Percentiles rank a stretch among this genome's conserved stretches.
Conservation (phyloP, 2,329 filamentous ascomycete species). For the Colletotrichum neosansevieriae region DNA sequence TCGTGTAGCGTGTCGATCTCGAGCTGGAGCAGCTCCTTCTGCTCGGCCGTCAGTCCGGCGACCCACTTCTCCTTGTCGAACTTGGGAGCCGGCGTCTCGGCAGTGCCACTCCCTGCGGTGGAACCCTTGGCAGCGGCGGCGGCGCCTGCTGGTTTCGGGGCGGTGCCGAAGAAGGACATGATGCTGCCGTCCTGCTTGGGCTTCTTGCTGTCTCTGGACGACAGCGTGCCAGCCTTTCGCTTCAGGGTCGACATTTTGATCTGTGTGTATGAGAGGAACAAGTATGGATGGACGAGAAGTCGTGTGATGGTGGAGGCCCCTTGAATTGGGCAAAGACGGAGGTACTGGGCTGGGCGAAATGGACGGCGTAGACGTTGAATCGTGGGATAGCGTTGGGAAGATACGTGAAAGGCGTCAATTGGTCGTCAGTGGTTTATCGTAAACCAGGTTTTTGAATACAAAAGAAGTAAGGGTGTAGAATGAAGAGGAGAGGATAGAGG, state of each 20-base stretch:
- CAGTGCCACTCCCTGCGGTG: conserved; percentile 34
- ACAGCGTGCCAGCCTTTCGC: conserved; percentile 69
- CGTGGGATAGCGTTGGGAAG: neutral
- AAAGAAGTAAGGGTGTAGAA: neutral
- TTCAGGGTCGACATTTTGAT: conserved; percentile 69
- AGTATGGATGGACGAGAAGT: neutral
- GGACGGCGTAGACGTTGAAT: conserved; percentile 14
- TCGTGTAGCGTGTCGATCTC: conserved; percentile 94
- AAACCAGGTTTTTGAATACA: neutral
- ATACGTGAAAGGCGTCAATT: conserved; percentile 3
- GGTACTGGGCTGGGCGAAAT: neutral
- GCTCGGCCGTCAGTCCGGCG: conserved; percentile 81
- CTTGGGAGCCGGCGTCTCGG: conserved; percentile 57
- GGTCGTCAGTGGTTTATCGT: conserved; percentile 9
- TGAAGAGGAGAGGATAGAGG: neutral
- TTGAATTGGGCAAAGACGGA: conserved; percentile 9
- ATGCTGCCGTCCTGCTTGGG: conserved; percentile 82
- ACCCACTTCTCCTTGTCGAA: conserved; percentile 95
- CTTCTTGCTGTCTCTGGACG: conserved; percentile 72
- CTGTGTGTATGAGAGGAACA: neutral
- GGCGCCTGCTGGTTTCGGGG: conserved; percentile 66
- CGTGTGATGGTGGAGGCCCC: conserved; percentile 10
- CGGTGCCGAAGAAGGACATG: conserved; percentile 85
- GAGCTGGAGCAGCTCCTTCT: conserved; percentile 83
- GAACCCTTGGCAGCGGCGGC: conserved; percentile 41